Evolutionary conservation across 2,329 filamentous ascomycete species (phyloP).

Genomic region (Acarospora socialis): DNA sequence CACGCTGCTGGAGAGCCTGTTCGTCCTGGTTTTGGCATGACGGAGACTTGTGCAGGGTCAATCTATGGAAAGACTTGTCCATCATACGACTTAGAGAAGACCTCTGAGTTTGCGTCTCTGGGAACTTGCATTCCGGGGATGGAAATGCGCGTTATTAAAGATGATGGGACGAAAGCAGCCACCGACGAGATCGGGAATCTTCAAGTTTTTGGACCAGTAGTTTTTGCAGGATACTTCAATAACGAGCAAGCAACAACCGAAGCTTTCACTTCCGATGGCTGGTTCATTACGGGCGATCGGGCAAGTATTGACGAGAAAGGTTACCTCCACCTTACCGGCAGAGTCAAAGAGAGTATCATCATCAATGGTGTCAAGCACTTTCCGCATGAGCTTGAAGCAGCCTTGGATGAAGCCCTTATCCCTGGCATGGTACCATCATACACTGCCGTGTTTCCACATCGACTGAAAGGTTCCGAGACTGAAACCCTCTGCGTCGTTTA

Average conservation of each 20-base stretch:
- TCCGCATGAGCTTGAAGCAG: conserved; percentile 25
- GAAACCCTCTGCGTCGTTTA: conserved; percentile 30
- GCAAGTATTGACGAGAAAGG: conserved; percentile 15
- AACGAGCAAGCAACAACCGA: conserved; percentile 17
- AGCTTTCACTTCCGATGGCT: conserved; percentile 20
- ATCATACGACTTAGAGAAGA: conserved; percentile 3
- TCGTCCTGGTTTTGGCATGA: conserved; percentile 15
- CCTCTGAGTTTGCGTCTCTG: conserved; percentile 11
- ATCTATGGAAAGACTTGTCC: conserved; percentile 8
- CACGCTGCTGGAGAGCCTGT: conserved; percentile 15
- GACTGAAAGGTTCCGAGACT: conserved; percentile 19
- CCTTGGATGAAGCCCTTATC: conserved; percentile 24
- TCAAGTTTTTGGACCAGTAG: conserved; percentile 15
- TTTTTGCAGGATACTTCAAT: conserved; percentile 22
- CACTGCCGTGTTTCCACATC: conserved; percentile 28
- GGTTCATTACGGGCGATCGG: conserved; percentile 22
- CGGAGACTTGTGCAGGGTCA: conserved; percentile 11
- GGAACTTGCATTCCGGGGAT: conserved; percentile 17
- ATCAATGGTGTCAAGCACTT: conserved; percentile 34
- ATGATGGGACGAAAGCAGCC: neutral
- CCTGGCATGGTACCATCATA: conserved; percentile 17
- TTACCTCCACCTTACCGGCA: conserved; percentile 24
- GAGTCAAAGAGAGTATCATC: conserved; percentile 31
- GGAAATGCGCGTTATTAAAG: conserved; percentile 13
- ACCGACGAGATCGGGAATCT: conserved; percentile 13